phyloP scores from a whole-genome alignment of 805 yeast species.

The Yarrowia porcina region DNA sequence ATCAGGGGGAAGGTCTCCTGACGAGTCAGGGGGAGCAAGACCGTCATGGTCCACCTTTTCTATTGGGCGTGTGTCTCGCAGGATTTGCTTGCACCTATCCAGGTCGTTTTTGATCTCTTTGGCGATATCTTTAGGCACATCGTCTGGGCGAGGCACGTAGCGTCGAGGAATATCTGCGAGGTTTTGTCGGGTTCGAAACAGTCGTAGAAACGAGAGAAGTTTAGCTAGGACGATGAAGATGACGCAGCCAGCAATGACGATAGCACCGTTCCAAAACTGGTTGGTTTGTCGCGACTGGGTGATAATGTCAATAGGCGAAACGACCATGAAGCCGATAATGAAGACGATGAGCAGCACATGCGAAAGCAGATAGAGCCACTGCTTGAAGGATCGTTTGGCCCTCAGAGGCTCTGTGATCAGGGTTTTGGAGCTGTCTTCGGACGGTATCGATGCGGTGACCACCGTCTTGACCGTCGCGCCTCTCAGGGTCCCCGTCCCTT shows the following conservation, averaged over 20 bases:
- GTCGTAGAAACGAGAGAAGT: slow-evolving; percentile 59
- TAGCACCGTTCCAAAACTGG: slow-evolving; percentile 75
- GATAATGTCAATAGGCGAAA: slow-evolving; percentile 78
- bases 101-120: slow-evolving; percentile 43
- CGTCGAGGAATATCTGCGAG: slow-evolving; percentile 74
- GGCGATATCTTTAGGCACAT: slow-evolving; percentile 51
- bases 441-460: slow-evolving; percentile 16
- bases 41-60: slow-evolving; percentile 36
- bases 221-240: slow-evolving; percentile 51
- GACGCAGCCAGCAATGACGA: slow-evolving; percentile 43
- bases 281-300: slow-evolving; percentile 56
- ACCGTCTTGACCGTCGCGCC: slow-evolving; percentile 19
- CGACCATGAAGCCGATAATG: slow-evolving; percentile 57
- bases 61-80: slow-evolving; percentile 44
- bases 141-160: slow-evolving; percentile 66
- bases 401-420: slow-evolving; percentile 2
- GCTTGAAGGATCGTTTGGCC: slow-evolving; percentile 24
- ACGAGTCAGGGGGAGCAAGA: slow-evolving; percentile 19
- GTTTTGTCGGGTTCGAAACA: slow-evolving; percentile 54
- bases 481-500: slow-evolving; percentile 25
- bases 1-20: slow-evolving; percentile 29
- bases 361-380: slow-evolving; percentile 35
- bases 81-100: slow-evolving; percentile 44
- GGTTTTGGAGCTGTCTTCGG: slow-evolving; percentile 21
- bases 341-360: slow-evolving; percentile 35